These are phyloP conservation scores for Gaillardinia entomophila DNA, from an alignment of 805 yeast species.

Conservation along the genomic window DNA sequence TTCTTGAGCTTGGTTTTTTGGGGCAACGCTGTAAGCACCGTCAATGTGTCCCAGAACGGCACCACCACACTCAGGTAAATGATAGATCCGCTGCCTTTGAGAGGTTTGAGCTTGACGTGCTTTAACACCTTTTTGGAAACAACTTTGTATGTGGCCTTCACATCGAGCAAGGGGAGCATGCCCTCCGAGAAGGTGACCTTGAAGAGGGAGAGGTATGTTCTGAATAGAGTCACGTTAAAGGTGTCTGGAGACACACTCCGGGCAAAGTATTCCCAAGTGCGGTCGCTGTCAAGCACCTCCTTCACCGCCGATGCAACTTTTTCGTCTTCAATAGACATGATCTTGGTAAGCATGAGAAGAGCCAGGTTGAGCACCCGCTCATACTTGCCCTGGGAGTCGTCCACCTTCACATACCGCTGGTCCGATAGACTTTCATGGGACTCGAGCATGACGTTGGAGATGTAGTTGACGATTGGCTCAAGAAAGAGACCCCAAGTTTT, in stretches of 20 bases:
- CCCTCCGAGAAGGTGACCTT: constrained; percentile 15
- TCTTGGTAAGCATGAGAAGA: constrained; percentile 40
- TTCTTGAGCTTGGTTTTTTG: constrained; percentile 30
- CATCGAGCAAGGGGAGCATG: constrained; percentile 10
- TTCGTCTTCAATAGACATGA: constrained; percentile 17
- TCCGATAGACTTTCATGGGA: constrained; percentile 64
- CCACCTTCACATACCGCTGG: constrained; percentile 59
- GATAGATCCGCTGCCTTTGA: constrained; percentile 13
- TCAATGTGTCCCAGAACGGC: constrained; percentile 44
- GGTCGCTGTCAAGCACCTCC: too few species aligned
- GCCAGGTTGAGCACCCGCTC: constrained; percentile 49
- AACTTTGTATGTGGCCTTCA: constrained; percentile 28
- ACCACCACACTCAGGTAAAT: constrained; percentile 43
- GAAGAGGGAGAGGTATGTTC: constrained; percentile 17
- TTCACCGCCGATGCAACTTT: too few species aligned
- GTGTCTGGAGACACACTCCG: constrained; percentile 16
- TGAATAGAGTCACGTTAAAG: constrained; percentile 27
- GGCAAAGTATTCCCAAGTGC: constrained; percentile 29
- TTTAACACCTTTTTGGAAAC: constrained; percentile 42
- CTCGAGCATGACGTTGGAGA: constrained; percentile 51
- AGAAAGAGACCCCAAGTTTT: constrained; percentile 59
- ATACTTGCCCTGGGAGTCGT: constrained; percentile 63
- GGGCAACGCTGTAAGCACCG: constrained; percentile 28
- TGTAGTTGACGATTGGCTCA: constrained; percentile 49
- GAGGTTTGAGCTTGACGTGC: constrained; percentile 31